Conservation (phyloP, 2,329 filamentous ascomycete genomes). For the Fusarium virguliforme region DNA sequence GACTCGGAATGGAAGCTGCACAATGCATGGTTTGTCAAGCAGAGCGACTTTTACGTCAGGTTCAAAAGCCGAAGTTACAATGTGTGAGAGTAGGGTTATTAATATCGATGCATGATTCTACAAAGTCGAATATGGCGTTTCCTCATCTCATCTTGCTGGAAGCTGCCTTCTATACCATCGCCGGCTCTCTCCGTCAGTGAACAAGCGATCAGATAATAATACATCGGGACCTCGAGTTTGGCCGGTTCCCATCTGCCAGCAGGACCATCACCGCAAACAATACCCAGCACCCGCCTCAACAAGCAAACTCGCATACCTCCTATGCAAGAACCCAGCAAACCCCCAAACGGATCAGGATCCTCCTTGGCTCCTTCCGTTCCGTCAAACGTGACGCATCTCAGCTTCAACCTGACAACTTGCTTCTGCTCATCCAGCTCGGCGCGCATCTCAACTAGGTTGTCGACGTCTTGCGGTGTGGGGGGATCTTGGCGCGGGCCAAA, state of each 20-base stretch:
- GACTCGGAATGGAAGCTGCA: constrained; percentile 15
- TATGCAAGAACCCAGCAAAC: constrained; percentile 41
- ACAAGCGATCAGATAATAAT: not conserved
- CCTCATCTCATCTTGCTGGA: not conserved
- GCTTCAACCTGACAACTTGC: constrained; percentile 6
- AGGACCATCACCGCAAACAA: constrained; percentile 13
- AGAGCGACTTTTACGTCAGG: constrained; percentile 13
- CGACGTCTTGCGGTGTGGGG: not conserved
- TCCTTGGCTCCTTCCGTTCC: constrained; percentile 33
- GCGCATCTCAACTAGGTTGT: constrained; percentile 38
- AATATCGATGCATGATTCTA: not conserved
- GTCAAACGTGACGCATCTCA: constrained; percentile 37
- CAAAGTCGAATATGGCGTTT: not conserved
- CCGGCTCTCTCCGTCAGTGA: not conserved
- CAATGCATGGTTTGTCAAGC: constrained; percentile 32
- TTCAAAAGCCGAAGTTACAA: not conserved
- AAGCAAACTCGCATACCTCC: constrained; percentile 34
- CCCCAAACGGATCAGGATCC: constrained; percentile 35
- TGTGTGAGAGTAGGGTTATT: not conserved
- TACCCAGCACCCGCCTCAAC: constrained; percentile 45
- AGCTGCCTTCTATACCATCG: not conserved
- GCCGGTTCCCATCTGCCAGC: not conserved
- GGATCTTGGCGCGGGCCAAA: constrained; percentile 32
- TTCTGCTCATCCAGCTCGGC: constrained; percentile 18
- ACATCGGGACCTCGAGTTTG: too few species aligned